These are phyloP conservation scores for Suillus alpinus DNA, from an alignment of 768 basidiomycete species.

Conservation along the genomic window DNA sequence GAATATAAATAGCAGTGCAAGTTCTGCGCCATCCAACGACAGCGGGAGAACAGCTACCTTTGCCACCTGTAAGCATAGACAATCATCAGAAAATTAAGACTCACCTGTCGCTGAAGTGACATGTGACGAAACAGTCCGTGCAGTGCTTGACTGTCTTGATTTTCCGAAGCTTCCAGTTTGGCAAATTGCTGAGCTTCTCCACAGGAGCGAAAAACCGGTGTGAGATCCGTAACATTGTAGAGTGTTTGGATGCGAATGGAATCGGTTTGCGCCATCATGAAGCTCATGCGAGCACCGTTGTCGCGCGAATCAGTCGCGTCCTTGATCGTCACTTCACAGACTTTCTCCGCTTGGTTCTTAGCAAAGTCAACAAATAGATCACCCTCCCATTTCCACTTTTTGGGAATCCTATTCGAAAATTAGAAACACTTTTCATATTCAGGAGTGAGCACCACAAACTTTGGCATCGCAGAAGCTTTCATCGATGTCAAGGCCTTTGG, in stretches of 20 bases:
- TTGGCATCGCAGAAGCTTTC: slow-evolving; percentile 20
- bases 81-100: slow-evolving; percentile 15
- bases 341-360: slow-evolving; percentile 35
- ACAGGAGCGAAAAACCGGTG: slow-evolving; percentile 47
- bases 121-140: slow-evolving; percentile 45
- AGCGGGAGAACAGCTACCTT: slow-evolving; percentile 53
- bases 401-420: slow-evolving; percentile 43
- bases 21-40: slow-evolving; percentile 42
- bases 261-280: slow-evolving; percentile 40
- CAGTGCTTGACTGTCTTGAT: slow-evolving; percentile 39
- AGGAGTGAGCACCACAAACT: slow-evolving; percentile 21
- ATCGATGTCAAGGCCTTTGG: slow-evolving; percentile 3
- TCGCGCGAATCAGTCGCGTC: slow-evolving; percentile 41
- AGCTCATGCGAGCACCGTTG: slow-evolving; percentile 46
- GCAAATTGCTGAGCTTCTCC: slow-evolving; percentile 51
- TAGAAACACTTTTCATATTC: background rate
- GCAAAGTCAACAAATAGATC: slow-evolving; percentile 43
- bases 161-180: slow-evolving; percentile 40
- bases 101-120: slow-evolving; percentile 45
- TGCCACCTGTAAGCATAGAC: slow-evolving; percentile 6
- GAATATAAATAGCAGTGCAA: slow-evolving; percentile 59
- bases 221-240: slow-evolving; percentile 47
- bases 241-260: slow-evolving; percentile 46
- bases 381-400: slow-evolving; percentile 68
- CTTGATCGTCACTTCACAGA: slow-evolving; percentile 49